phyloP scores from a whole-genome alignment of 176 grass and related monocot species.

The Tillandsia fasciculata region DNA sequence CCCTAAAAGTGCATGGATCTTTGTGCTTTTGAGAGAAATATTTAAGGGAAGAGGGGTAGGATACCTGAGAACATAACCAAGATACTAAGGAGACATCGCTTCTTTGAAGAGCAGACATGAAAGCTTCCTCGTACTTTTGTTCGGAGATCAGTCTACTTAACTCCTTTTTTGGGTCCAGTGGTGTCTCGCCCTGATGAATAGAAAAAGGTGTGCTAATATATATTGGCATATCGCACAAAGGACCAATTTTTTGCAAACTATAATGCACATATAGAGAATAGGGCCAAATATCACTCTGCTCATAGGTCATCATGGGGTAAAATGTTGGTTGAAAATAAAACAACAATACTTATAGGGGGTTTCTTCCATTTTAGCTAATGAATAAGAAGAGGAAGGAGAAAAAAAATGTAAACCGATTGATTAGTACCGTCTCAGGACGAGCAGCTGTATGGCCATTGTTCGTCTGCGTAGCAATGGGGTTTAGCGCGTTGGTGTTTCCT shows the following conservation, averaged over 20 bases:
- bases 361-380: too few species aligned
- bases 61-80: conserved; percentile 91
- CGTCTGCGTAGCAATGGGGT: conserved; percentile 37
- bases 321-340: too few species aligned
- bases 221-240: background rate
- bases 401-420: background rate
- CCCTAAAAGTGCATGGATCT: background rate
- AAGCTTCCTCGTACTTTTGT: conserved; percentile 73
- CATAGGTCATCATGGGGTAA: too few species aligned
- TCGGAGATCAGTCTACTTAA: conserved; percentile 56
- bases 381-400: background rate
- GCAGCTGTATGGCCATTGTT: conserved; percentile 35
- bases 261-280: too few species aligned
- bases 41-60: background rate
- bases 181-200: conserved; percentile 52
- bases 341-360: too few species aligned
- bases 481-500: conserved; percentile 35
- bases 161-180: conserved; percentile 58
- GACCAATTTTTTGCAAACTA: background rate
- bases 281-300: too few species aligned
- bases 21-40: background rate
- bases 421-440: conserved; percentile 43
- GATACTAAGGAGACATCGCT: conserved; percentile 71
- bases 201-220: background rate
- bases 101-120: conserved; percentile 89